Base-by-base conservation (phyloP, 2,329 filamentous ascomycete genomes). In the Chalaropsis ovoidea region DNA sequence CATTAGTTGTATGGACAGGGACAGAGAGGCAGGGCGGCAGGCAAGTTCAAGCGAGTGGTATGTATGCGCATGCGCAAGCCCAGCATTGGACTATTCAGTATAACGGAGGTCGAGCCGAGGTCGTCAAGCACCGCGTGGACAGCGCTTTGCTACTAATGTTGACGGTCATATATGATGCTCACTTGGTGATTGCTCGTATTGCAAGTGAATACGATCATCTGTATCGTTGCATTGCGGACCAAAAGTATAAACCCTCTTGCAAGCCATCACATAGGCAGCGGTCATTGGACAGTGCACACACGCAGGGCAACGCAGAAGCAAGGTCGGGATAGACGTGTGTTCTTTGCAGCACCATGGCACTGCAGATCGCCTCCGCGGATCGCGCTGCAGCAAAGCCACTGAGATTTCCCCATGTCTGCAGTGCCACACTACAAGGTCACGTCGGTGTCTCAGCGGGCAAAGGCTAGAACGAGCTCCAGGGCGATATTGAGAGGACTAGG, bases 181-280 rank as follows among this genome's bases (percentile, higher is more conserved):
- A 39, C 35, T 39, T 39, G 35, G 35, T 39, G 35, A 39, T 19
- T 47, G 43, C 43, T 47, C 43, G 43, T 47, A 47, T 47, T 47
- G 43, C 43, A 17, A 47, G 4, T 52, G 47, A n/a, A 58, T 58
- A n/a, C 54, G 24, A 35, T 58, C 13, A 58, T 35, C 54, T 58
- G 54, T 58, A 35, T 39, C 31, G 47, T 52, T 52, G n/a, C 47
- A 58, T 58, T 39, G 27, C 27, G 13, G 54, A 58, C 54, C 54
- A 58, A 58, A 35, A 11, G 17, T 35, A 35, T 35, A 35, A 58
- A 35, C 15, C 31, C 39, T 17, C 17, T n/a, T 35, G 54, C 43
- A 19, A 17, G 24, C 22, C 8, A 7, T 35, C 31, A 35, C 2
- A 39, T 11, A 31, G 17, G 17, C 8, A 17, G 39, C 39, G 24